phyloP scores from a whole-genome alignment of 2,329 filamentous ascomycete species.

The Didymella sp. region DNA sequence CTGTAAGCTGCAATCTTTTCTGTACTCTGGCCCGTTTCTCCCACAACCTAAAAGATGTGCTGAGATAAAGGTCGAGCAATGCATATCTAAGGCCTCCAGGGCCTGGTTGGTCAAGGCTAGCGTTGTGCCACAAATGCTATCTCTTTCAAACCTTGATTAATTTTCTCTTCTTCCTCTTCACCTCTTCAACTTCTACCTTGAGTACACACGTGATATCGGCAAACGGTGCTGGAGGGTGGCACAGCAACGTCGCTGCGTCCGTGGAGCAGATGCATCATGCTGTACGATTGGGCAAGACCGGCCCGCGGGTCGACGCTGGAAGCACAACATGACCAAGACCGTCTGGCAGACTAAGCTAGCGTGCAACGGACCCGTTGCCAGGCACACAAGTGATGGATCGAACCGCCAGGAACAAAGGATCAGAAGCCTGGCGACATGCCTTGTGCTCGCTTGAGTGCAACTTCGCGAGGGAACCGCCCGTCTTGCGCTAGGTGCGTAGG shows the following conservation, averaged over 20 bases:
- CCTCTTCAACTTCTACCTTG: not conserved
- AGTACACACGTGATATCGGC: not conserved
- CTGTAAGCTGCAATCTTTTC: too few species aligned
- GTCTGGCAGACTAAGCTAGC: conserved; percentile 2
- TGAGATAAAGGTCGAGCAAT: not conserved
- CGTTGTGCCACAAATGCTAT: not conserved
- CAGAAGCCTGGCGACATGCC: conserved; percentile 18
- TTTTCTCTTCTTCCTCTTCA: not conserved
- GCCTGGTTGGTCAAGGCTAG: not conserved
- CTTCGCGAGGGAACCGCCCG: conserved; percentile 10
- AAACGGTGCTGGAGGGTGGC: not conserved
- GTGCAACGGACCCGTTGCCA: conserved; percentile 5
- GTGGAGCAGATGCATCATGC: conserved; percentile 23
- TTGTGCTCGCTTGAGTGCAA: conserved; percentile 19
- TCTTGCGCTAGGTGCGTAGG: conserved; percentile 13
- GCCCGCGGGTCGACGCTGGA: conserved; percentile 20
- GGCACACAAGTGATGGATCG: conserved; percentile 19
- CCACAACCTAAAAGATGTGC: too few species aligned
- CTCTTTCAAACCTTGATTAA: not conserved
- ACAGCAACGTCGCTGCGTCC: conserved; percentile 20
- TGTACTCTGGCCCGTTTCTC: too few species aligned
- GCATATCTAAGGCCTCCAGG: not conserved
- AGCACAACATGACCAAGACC: conserved; percentile 23
- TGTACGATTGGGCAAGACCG: conserved; percentile 26
- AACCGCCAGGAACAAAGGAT: conserved; percentile 26